These are phyloP conservation scores for Solanum corneliomulleri DNA, from an alignment of 257 asterid genomes.

Conservation along the genomic window DNA sequence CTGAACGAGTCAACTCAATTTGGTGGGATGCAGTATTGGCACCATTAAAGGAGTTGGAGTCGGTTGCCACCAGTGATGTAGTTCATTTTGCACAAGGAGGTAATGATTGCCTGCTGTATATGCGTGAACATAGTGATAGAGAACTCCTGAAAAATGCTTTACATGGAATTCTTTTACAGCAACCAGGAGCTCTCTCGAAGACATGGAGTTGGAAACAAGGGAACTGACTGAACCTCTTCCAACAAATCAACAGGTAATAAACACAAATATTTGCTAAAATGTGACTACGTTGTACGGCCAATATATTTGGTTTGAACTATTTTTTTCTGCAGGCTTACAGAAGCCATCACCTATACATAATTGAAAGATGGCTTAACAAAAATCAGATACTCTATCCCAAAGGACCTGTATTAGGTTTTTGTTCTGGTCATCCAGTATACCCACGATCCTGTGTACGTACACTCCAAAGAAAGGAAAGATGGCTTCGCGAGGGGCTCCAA, in stretches of 20 bases:
- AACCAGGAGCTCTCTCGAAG: slow-evolving; percentile 66
- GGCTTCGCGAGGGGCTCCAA: slow-evolving; percentile 88
- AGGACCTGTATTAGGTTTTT: slow-evolving; percentile 79
- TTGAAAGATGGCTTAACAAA: slow-evolving; percentile 86
- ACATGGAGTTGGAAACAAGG: slow-evolving; percentile 90
- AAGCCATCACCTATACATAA: slow-evolving; percentile 71
- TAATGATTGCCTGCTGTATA: slow-evolving; percentile 1
- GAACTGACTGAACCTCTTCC: slow-evolving; percentile 97
- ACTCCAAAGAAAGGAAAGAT: slow-evolving; percentile 63
- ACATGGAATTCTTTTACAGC: slow-evolving; percentile 11
- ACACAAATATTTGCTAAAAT: not conserved
- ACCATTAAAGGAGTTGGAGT: slow-evolving; percentile 74
- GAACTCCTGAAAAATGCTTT: slow-evolving; percentile 2
- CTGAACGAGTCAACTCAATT: slow-evolving; percentile 47
- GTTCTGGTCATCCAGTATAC: slow-evolving; percentile 83
- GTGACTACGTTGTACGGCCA: not conserved
- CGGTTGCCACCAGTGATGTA: slow-evolving; percentile 45
- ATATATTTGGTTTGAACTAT: not conserved
- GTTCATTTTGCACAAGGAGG: slow-evolving; percentile 25
- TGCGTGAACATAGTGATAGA: slow-evolving; percentile 6
- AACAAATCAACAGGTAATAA: slow-evolving; percentile 76
- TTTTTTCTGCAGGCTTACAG: slow-evolving; percentile 63
- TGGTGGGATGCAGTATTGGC: slow-evolving; percentile 89
- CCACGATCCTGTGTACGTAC: slow-evolving; percentile 85
- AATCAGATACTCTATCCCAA: slow-evolving; percentile 70